These are phyloP conservation scores for Ceratocystis destructans DNA, from an alignment of 2,329 filamentous ascomycete genomes.

Conservation along the genomic window DNA sequence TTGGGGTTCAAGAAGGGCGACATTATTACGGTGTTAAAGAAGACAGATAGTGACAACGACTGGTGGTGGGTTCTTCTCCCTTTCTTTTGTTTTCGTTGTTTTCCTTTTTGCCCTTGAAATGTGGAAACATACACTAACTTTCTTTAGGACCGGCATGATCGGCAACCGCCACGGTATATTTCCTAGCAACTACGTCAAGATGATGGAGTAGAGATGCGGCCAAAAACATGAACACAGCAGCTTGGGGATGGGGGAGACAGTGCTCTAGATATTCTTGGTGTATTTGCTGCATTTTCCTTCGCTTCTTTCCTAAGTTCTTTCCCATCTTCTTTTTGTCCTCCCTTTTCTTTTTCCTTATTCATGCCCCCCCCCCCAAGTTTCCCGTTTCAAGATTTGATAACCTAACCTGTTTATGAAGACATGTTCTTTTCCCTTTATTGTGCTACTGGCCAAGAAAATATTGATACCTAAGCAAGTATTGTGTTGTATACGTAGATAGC, in stretches of 20 bases:
- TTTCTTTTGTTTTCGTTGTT: background rate
- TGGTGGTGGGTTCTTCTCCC: slow-evolving; percentile 57
- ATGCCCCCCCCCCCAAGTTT: background rate
- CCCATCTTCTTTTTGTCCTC: background rate
- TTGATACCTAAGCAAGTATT: no score
- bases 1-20: slow-evolving; percentile 96
- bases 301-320: background rate
- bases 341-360: background rate
- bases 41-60: slow-evolving; percentile 84
- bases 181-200: slow-evolving; percentile 65
- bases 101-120: background rate
- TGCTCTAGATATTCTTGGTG: no score
- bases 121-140: slow-evolving; percentile 17
- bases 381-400: background rate
- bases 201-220: slow-evolving; percentile 36
- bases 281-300: background rate
- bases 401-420: background rate
- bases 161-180: slow-evolving; percentile 82
- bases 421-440: background rate
- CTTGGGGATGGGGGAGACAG: background rate
- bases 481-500: no score
- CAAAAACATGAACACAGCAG: background rate
- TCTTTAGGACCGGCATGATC: slow-evolving; percentile 66
- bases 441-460: no score
- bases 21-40: slow-evolving; percentile 85